A percentile compares a stretch with the other conserved stretches of the same genome.
Evolutionary conservation across 176 grass and related monocot genomes (phyloP).

Genomic region (Carex pumila): DNA sequence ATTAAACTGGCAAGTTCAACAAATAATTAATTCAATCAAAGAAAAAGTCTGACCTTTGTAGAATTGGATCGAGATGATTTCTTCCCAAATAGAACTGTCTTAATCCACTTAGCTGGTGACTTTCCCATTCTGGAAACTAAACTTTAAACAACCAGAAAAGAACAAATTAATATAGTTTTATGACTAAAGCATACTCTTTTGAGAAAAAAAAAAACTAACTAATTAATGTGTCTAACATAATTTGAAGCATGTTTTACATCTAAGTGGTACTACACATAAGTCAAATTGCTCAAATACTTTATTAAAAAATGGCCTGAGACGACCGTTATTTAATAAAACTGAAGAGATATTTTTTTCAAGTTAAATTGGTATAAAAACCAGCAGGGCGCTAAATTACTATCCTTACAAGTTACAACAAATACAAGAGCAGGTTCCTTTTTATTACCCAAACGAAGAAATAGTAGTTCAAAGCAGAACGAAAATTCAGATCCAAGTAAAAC

Average conservation of each 20-base stretch:
- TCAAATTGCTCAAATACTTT: background rate
- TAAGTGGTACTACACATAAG: background rate
- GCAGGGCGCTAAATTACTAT: background rate
- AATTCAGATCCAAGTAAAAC: constrained; percentile 13
- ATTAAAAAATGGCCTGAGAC: background rate
- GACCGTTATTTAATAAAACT: background rate
- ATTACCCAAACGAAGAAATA: background rate
- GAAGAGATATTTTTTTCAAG: background rate
- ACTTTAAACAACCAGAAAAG: background rate
- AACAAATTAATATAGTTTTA: background rate
- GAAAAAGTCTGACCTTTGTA: constrained; percentile 30
- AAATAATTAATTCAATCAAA: background rate
- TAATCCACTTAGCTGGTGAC: constrained; percentile 90
- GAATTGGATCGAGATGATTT: constrained; percentile 57
- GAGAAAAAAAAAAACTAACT: background rate
- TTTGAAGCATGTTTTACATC: background rate
- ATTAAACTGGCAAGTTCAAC: background rate
- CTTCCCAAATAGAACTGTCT: constrained; percentile 79
- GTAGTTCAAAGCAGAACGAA: background rate
- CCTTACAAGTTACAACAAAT: background rate
- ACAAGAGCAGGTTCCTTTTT: background rate
- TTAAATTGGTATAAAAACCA: background rate
- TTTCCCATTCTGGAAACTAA: constrained; percentile 52
- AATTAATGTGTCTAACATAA: background rate
- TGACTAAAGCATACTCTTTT: background rate